Percentiles rank a stretch among this genome's conserved stretches.
Conservation (phyloP, 2,329 filamentous ascomycete species). For the Trichoderma breve region DNA sequence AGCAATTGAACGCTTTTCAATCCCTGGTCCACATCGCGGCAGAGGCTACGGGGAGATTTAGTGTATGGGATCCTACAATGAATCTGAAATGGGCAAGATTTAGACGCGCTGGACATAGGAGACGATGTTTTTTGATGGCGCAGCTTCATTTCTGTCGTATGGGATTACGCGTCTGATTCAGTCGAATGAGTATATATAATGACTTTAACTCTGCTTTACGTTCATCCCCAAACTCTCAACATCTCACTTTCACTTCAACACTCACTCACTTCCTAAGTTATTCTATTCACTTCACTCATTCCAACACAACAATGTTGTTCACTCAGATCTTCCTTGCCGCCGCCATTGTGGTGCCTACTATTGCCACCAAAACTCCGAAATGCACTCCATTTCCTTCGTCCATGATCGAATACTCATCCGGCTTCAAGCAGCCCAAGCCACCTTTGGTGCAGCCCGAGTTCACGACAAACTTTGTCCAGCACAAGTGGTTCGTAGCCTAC, state of each 20-base stretch:
- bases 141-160: not conserved
- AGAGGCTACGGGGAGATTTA: not conserved
- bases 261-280: not conserved
- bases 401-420: constrained; percentile 30
- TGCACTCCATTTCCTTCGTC: constrained; percentile 30
- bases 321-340: not conserved
- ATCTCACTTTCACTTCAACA: not conserved
- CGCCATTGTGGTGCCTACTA: not conserved
- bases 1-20: not conserved
- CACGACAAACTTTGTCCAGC: constrained; percentile 36
- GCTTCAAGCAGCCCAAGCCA: constrained; percentile 34
- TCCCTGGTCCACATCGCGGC: not conserved
- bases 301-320: not conserved
- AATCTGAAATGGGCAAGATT: not conserved
- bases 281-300: not conserved
- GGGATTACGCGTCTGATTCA: not conserved
- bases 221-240: not conserved
- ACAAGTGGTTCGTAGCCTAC: constrained; percentile 35
- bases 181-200: not conserved
- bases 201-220: not conserved
- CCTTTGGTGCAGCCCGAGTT: constrained; percentile 34
- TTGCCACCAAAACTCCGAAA: not conserved
- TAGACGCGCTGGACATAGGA: not conserved
- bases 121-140: no score
- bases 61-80: no score